Conservation (phyloP, 495 filamentous ascomycete genomes). For the Penicillium maclennaniae region DNA sequence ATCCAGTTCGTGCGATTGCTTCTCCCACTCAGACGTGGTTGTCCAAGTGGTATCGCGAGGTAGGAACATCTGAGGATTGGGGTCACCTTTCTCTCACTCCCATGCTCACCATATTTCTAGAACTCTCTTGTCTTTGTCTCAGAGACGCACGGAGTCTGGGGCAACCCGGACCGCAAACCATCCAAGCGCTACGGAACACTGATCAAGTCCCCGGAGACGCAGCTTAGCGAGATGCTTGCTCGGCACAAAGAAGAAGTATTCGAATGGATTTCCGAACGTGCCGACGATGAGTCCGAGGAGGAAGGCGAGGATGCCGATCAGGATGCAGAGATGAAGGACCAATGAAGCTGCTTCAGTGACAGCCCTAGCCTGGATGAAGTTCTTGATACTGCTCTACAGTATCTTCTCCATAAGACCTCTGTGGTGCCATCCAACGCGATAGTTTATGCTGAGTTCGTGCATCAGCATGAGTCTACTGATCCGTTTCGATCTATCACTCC, state of each 20-base stretch:
- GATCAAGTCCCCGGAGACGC: slow-evolving; percentile 46
- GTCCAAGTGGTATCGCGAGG: slow-evolving; percentile 66
- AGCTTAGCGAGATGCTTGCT: slow-evolving; percentile 62
- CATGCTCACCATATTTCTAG: slow-evolving; percentile 17
- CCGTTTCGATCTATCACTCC: neutral
- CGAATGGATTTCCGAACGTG: slow-evolving; percentile 49
- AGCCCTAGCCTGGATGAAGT: neutral
- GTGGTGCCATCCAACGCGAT: neutral
- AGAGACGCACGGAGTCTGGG: slow-evolving; percentile 68
- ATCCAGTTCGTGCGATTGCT: slow-evolving; percentile 55
- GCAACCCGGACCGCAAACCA: slow-evolving; percentile 53
- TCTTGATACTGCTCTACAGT: neutral
- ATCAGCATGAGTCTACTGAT: neutral
- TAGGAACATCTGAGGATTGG: slow-evolving; percentile 21
- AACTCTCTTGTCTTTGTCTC: slow-evolving; percentile 73
- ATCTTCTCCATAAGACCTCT: neutral
- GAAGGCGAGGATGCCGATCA: slow-evolving; percentile 18
- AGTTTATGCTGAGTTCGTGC: neutral
- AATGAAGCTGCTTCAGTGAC: neutral
- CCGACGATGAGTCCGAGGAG: slow-evolving; percentile 30
- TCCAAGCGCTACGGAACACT: slow-evolving; percentile 67
- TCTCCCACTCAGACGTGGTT: slow-evolving; percentile 60
- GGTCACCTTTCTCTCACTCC: neutral
- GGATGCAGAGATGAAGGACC: slow-evolving; percentile 13
- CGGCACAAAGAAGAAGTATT: slow-evolving; percentile 55